These are phyloP conservation scores for Prunus mongolica DNA, from an alignment of 306 rosid species.

Conservation along the genomic window DNA sequence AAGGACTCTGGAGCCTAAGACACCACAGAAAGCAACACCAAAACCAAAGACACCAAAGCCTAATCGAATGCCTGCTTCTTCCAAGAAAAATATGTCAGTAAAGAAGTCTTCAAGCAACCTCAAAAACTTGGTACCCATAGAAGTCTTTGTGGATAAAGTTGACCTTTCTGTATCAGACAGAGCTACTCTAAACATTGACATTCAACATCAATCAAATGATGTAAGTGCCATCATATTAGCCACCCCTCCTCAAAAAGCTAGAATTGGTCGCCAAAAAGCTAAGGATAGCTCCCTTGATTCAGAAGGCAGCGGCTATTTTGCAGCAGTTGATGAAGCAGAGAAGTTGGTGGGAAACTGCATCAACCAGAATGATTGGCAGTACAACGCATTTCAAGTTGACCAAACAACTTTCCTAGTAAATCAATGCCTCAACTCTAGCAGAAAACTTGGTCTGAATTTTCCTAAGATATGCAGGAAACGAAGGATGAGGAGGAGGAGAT, in stretches of 20 bases:
- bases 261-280: neutral
- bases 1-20: neutral
- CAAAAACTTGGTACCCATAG: neutral
- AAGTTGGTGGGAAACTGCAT: neutral
- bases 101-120: neutral
- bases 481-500: neutral
- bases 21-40: neutral
- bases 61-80: slow-evolving; percentile 2
- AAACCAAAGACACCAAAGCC: slow-evolving; percentile 13
- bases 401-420: neutral
- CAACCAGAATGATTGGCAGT: neutral
- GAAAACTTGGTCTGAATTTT: slow-evolving; percentile 2
- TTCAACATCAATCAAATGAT: neutral
- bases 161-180: neutral
- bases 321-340: neutral
- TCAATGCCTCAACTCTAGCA: neutral
- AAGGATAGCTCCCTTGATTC: neutral
- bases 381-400: neutral
- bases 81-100: neutral
- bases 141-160: neutral
- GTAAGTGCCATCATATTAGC: neutral
- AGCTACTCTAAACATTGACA: slow-evolving; percentile 1
- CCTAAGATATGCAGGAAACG: slow-evolving; percentile 8
- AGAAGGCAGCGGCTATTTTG: neutral
- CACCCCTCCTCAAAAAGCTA: neutral